A percentile compares a stretch with the other conserved stretches of the same genome.
These are phyloP conservation scores for Elsinoe fawcettii DNA, from an alignment of 2,329 filamentous ascomycete genomes.

Conservation along the genomic window DNA sequence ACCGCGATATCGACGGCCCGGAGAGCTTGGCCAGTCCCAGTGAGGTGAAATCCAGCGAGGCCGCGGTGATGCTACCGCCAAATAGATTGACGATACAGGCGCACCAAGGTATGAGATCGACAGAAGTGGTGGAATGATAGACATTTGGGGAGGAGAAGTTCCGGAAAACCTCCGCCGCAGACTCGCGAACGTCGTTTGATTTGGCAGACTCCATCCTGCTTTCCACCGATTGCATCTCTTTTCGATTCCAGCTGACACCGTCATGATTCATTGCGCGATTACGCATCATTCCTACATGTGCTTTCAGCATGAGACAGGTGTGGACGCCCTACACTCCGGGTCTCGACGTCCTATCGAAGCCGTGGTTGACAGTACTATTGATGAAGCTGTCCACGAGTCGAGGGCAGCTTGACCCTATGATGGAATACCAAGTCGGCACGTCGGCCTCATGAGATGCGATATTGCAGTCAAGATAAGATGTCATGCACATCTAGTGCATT, in stretches of 20 bases:
- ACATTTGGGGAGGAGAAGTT: no score
- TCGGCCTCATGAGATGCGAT: neutral
- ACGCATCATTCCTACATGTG: no score
- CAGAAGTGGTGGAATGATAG: neutral
- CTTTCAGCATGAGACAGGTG: neutral
- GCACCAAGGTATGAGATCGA: neutral
- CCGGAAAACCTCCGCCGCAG: no score
- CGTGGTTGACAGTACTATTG: neutral
- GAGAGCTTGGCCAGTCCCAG: neutral
- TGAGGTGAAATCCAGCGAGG: neutral
- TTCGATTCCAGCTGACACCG: no score
- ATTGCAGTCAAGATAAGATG: no score
- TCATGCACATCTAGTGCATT: no score
- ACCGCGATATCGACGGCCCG: no score
- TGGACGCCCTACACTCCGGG: neutral
- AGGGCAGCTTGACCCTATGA: neutral
- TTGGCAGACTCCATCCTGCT: no score
- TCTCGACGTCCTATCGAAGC: neutral
- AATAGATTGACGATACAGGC: neutral
- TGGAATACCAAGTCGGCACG: neutral
- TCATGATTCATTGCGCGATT: neutral
- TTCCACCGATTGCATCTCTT: no score
- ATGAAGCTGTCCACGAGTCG: neutral
- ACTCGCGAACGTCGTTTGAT: no score
- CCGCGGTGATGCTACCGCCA: neutral